Evolutionary conservation across 1,139 yeast genomes (phyloP), one percentile per base, ranked within the genome.

Genomic region (Dujonia santamariae): DNA sequence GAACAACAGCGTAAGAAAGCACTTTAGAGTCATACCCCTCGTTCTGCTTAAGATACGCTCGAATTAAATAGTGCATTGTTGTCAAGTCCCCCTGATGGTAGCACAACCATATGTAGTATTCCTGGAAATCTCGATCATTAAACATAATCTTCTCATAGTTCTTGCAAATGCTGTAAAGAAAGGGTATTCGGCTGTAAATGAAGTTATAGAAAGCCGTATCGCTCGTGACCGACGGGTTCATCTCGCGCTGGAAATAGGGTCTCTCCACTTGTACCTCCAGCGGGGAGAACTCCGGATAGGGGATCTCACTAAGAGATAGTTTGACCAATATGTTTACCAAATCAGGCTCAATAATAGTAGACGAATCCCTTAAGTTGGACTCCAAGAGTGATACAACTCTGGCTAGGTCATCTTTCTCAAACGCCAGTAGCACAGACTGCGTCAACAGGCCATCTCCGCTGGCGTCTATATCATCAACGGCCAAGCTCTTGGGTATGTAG

Each of bases 31-130:
- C 47, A 30, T 53, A 46, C 6, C n/a, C n/a, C 7, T 34, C 38
- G 8, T 42, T 35, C 14, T 40, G 41, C 28, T 44, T 44, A 24
- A 57, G 42, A 36, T 56, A 55, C 7, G 39, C 32, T 19, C 50
- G 45, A 4, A 53, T 37, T 12, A 58, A 41, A 16, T 40, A 37
- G 32, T 54, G 56, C 12, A 61, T 32, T 11, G 50, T 43, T 20
- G 45, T 44, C 14, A 55, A 13, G 32, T 62, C 61, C 37, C 60
- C 57, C 46, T 46, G 49, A 42, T 64, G 69, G 42, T 58, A 63
- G 37, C 62, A 52, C 18, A 61, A 38, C 63, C 67, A 59, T 7
- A 60, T 53, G 35, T 50, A 56, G 26, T 47, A 43, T 33, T 54
- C 59, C 27, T 53, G 51, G 31, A 57, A 54, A 14, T 36, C 42